These are phyloP conservation scores for Globisporangium rhizosaccharum DNA, from an alignment of 352 stramenopile species.

Conservation along the genomic window DNA sequence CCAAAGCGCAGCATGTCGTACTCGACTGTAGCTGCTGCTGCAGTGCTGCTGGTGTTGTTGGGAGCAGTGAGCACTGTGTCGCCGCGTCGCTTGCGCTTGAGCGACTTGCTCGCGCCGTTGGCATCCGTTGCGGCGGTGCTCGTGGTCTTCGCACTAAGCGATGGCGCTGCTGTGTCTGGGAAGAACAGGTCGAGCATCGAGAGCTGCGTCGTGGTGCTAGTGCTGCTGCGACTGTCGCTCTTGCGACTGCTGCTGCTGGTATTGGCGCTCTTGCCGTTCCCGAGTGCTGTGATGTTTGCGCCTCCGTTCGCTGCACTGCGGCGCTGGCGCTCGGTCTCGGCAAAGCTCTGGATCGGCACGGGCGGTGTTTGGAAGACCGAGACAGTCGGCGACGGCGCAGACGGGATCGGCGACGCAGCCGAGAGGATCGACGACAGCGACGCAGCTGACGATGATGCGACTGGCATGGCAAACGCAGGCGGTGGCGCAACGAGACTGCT, in stretches of 20 bases:
- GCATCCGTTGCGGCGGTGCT: background rate
- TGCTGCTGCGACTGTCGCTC: slow-evolving; percentile 4
- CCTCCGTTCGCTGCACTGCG: background rate
- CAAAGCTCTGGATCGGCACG: slow-evolving; percentile 51
- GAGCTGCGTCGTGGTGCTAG: slow-evolving; percentile 7
- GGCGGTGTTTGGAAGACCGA: slow-evolving; percentile 60
- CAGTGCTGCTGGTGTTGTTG: background rate
- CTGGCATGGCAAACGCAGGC: slow-evolving; percentile 8
- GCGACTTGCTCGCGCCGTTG: slow-evolving; percentile 18
- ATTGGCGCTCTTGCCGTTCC: background rate
- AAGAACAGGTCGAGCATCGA: slow-evolving; percentile 69
- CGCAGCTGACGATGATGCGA: slow-evolving; percentile 5
- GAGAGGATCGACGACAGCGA: slow-evolving; percentile 18
- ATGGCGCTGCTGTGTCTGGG: slow-evolving; percentile 9
- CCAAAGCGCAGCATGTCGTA: slow-evolving; percentile 62
- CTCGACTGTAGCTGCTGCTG: slow-evolving; percentile 7
- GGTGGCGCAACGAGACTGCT: slow-evolving; percentile 12
- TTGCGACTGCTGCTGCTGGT: slow-evolving; percentile 1
- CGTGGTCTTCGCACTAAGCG: background rate
- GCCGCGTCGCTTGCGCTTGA: slow-evolving; percentile 45
- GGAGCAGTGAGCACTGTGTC: background rate
- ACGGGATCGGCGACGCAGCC: slow-evolving; percentile 8
- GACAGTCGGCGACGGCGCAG: slow-evolving; percentile 9
- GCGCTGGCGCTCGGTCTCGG: slow-evolving; percentile 36
- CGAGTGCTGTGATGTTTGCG: background rate